Evolutionary conservation across 2,329 filamentous ascomycete genomes (phyloP).

Genomic region (Colletotrichum camelliae): DNA sequence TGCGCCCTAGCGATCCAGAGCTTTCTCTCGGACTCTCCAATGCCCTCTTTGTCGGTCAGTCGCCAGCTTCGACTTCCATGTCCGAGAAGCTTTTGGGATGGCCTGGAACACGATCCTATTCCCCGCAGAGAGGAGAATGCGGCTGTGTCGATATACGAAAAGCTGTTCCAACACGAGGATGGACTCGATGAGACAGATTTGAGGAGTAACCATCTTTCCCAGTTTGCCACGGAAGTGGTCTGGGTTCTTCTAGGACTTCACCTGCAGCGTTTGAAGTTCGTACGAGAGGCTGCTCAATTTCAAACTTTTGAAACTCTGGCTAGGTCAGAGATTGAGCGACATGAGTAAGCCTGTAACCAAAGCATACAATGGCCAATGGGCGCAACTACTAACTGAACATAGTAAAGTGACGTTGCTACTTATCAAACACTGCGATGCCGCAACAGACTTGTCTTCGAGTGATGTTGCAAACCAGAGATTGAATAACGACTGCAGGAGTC

Average conservation of each 20-base stretch:
- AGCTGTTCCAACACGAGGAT: fast-evolving
- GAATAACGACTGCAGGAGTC: not conserved
- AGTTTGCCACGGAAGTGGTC: not conserved
- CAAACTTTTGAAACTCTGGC: not conserved
- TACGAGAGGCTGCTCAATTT: not conserved
- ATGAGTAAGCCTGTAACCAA: not conserved
- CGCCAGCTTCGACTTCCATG: not conserved
- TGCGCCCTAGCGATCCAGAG: not conserved
- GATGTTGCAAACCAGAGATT: not conserved
- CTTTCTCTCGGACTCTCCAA: not conserved
- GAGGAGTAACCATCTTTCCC: not conserved
- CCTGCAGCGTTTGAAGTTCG: not conserved
- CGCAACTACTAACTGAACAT: not conserved
- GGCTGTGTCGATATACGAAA: not conserved
- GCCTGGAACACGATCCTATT: not conserved
- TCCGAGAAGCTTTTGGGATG: not conserved
- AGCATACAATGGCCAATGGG: too few species aligned
- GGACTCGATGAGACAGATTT: not conserved
- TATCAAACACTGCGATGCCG: fast-evolving
- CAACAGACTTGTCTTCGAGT: not conserved
- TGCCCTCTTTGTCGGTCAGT: too few species aligned
- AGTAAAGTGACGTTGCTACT: not conserved
- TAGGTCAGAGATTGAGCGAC: fast-evolving
- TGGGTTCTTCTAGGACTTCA: not conserved
- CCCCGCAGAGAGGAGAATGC: not conserved